Conservation (phyloP, 2,329 filamentous ascomycete genomes). For the Furcasterigmium sp. region DNA sequence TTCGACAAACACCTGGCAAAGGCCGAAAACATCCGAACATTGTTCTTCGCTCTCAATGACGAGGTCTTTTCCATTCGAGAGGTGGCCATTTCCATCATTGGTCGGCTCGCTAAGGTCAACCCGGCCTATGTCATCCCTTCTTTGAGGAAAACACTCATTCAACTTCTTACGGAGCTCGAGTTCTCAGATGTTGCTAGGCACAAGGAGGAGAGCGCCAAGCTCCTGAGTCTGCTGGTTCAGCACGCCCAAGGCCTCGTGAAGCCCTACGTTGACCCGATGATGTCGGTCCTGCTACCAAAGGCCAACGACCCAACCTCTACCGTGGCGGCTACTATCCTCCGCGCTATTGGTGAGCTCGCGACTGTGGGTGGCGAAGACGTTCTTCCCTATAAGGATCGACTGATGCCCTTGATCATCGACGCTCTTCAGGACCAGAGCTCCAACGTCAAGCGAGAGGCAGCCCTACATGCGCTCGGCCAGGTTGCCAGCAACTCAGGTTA, state of each 20-base stretch:
- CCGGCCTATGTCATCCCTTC: slow-evolving; percentile 97
- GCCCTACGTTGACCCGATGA: slow-evolving; percentile 95
- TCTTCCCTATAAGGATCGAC: slow-evolving; percentile 79
- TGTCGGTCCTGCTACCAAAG: slow-evolving; percentile 89
- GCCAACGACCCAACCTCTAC: slow-evolving; percentile 78
- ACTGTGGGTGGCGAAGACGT: slow-evolving; percentile 93
- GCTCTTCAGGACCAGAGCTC: slow-evolving; percentile 93
- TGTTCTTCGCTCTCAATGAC: slow-evolving; percentile 95
- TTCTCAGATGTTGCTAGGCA: slow-evolving; percentile 91
- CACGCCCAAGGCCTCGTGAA: slow-evolving; percentile 92
- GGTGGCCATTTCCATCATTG: slow-evolving; percentile 93
- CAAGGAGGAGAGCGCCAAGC: slow-evolving; percentile 92
- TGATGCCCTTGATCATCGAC: slow-evolving; percentile 94
- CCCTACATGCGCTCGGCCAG: slow-evolving; percentile 84
- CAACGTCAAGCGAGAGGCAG: slow-evolving; percentile 82
- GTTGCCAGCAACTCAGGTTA: slow-evolving; percentile 95
- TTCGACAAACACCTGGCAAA: slow-evolving; percentile 97
- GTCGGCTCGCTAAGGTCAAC: slow-evolving; percentile 83
- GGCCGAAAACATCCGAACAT: slow-evolving; percentile 90
- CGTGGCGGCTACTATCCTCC: slow-evolving; percentile 90
- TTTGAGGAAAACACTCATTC: slow-evolving; percentile 87
- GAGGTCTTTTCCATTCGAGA: slow-evolving; percentile 90
- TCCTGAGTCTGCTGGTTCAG: slow-evolving; percentile 87
- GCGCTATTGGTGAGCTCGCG: slow-evolving; percentile 89
- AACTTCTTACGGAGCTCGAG: slow-evolving; percentile 92